A percentile compares a stretch with the other conserved stretches of the same genome.
These are phyloP conservation scores for Candida methanosorbosa DNA, from an alignment of 805 yeast genomes.

Conservation along the genomic window DNA sequence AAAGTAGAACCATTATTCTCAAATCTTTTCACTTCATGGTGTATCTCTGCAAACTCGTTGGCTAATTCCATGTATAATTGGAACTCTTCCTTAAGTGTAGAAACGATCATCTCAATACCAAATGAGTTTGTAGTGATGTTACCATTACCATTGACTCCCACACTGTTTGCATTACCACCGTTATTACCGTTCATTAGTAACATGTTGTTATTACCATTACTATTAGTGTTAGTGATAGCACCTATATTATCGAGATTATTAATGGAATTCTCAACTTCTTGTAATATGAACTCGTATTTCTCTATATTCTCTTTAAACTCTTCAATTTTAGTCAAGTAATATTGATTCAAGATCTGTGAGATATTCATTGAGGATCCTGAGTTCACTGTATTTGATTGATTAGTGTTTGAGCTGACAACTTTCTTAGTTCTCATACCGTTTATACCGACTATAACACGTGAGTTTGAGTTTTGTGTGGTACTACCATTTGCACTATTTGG, in stretches of 20 bases:
- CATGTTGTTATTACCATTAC: neutral
- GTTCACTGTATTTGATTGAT: conserved; percentile 26
- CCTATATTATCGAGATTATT: conserved; percentile 47
- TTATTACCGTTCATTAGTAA: conserved; percentile 15
- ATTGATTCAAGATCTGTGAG: conserved; percentile 42
- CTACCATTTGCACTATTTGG: neutral
- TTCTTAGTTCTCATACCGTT: conserved; percentile 20
- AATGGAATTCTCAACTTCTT: conserved; percentile 54
- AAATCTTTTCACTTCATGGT: conserved; percentile 36
- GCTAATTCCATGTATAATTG: conserved; percentile 66
- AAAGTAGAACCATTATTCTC: no score
- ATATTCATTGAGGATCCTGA: conserved; percentile 33
- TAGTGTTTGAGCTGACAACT: conserved; percentile 9
- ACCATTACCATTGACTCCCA: conserved; percentile 7
- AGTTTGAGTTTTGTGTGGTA: neutral
- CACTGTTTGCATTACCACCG: conserved; percentile 22
- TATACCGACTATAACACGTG: conserved; percentile 21
- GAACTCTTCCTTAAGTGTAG: conserved; percentile 61
- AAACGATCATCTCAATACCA: conserved; percentile 43
- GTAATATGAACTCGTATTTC: conserved; percentile 37
- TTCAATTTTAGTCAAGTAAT: conserved; percentile 36
- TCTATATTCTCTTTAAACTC: conserved; percentile 37
- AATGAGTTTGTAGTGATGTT: conserved; percentile 9
- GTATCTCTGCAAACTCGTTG: conserved; percentile 64
- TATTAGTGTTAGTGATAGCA: neutral